A percentile compares a stretch with the other conserved stretches of the same genome.
These are phyloP conservation scores for Physcomitrellopsis africana DNA, from an alignment of 225 moss, liverwort and hornwort genomes.

Conservation along the genomic window DNA sequence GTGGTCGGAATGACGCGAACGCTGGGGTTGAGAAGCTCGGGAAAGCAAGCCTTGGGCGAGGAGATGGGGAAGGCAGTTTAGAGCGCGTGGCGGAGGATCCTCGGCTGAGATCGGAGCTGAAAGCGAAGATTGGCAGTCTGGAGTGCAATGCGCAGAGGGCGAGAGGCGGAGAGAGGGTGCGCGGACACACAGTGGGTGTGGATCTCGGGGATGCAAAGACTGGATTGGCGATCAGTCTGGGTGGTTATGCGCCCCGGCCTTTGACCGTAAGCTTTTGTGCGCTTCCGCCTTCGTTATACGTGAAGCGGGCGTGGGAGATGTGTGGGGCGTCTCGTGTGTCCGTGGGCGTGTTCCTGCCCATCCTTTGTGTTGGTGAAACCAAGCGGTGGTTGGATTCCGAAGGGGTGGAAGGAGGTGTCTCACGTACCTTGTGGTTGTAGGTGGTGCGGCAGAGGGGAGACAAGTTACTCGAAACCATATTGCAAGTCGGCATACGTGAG, in stretches of 20 bases:
- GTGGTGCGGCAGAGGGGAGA: slow-evolving; percentile 83
- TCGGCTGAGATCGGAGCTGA: slow-evolving; percentile 52
- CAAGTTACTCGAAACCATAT: slow-evolving; percentile 70
- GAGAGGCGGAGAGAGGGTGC: slow-evolving; percentile 44
- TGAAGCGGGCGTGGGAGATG: neutral
- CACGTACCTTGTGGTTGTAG: slow-evolving; percentile 41
- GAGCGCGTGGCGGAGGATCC: slow-evolving; percentile 33
- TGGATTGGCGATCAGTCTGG: slow-evolving; percentile 81
- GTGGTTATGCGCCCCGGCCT: slow-evolving; percentile 88
- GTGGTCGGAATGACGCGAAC: slow-evolving; percentile 18
- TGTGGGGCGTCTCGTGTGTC: neutral
- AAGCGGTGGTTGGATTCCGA: neutral
- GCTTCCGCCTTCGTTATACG: slow-evolving; percentile 10
- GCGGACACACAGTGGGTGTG: slow-evolving; percentile 72
- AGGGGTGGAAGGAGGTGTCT: neutral
- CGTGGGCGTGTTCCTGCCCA: neutral
- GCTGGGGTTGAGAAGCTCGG: slow-evolving; percentile 20
- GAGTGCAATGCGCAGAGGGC: slow-evolving; percentile 77
- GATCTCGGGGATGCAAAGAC: slow-evolving; percentile 89
- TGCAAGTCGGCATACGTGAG: slow-evolving; percentile 76
- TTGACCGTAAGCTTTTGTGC: slow-evolving; percentile 57
- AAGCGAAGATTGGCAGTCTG: slow-evolving; percentile 52
- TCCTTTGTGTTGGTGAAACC: neutral
- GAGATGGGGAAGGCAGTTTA: neutral
- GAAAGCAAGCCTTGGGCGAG: slow-evolving; percentile 4